Evolutionary conservation across 176 grass and related monocot species (phyloP).

Genomic region (Triticum timopheevii): DNA sequence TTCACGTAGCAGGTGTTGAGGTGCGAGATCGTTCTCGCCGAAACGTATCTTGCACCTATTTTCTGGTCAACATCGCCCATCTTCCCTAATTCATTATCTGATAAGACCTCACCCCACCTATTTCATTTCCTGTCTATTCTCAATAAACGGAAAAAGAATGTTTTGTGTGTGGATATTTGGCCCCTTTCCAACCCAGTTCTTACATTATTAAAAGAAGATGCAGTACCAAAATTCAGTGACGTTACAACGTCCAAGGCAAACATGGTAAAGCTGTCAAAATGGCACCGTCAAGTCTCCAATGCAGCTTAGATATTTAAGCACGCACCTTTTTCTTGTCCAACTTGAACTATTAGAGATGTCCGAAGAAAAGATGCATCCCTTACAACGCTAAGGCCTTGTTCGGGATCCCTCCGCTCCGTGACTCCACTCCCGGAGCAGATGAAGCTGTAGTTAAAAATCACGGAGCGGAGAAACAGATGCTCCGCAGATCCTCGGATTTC

Average conservation of each 20-base stretch:
- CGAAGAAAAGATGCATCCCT: too few relatives aligned
- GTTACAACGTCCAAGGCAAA: neutral
- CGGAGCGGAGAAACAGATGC: too few relatives aligned
- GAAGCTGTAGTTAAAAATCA: too few relatives aligned
- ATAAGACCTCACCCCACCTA: constrained; percentile 25
- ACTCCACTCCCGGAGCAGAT: too few relatives aligned
- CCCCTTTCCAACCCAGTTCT: too few relatives aligned
- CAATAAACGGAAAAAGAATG: neutral
- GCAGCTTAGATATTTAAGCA: too few relatives aligned
- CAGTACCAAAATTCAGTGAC: neutral
- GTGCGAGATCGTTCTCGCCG: constrained; percentile 34
- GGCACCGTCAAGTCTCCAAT: neutral
- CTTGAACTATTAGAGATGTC: too few relatives aligned
- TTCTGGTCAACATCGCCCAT: neutral
- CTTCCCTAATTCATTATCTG: neutral
- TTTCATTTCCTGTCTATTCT: constrained; percentile 20
- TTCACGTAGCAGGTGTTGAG: neutral
- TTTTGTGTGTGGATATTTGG: neutral
- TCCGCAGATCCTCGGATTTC: too few relatives aligned
- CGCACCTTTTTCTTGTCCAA: neutral
- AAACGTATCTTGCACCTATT: constrained; percentile 21
- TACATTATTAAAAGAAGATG: neutral
- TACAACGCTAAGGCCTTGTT: too few relatives aligned
- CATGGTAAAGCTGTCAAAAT: neutral
- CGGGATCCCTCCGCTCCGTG: too few relatives aligned